Conservation (phyloP, 1,139 yeast species). For the Magnusiomyces sp. region DNA sequence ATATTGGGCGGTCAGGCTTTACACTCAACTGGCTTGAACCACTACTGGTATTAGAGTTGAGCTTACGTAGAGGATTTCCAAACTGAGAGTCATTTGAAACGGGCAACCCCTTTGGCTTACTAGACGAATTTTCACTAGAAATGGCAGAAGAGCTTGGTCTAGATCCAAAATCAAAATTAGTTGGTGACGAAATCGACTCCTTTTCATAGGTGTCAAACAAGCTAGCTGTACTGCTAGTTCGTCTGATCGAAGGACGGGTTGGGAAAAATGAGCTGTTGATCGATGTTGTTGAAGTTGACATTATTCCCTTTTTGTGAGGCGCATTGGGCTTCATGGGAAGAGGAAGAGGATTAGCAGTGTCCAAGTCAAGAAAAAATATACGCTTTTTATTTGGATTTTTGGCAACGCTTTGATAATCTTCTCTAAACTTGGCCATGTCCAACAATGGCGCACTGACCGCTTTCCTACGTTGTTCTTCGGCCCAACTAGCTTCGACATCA, state of each 20-base stretch:
- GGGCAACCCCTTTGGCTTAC: no score
- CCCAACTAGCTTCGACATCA: constrained; percentile 57
- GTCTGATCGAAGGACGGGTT: neutral
- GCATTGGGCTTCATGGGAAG: neutral
- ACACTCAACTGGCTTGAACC: neutral
- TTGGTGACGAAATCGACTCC: neutral
- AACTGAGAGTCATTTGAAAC: no score
- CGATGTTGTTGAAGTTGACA: neutral
- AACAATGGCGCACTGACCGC: constrained; percentile 26
- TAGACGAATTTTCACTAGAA: no score
- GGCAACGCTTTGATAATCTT: constrained; percentile 18
- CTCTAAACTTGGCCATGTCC: constrained; percentile 19
- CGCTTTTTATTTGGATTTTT: constrained; percentile 28
- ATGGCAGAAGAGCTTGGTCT: no score
- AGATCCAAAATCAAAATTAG: neutral
- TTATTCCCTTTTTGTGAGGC: neutral
- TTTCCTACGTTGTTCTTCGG: constrained; percentile 41
- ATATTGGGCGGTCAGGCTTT: neutral
- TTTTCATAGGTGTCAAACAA: neutral
- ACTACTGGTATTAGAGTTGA: neutral
- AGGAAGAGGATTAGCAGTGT: constrained; percentile 17
- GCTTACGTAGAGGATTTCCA: neutral
- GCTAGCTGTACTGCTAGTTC: neutral
- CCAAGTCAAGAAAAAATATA: constrained; percentile 49
- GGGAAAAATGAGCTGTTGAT: neutral